Conservation (phyloP, 148 eudicot species). For the Camellia granthamiana region DNA sequence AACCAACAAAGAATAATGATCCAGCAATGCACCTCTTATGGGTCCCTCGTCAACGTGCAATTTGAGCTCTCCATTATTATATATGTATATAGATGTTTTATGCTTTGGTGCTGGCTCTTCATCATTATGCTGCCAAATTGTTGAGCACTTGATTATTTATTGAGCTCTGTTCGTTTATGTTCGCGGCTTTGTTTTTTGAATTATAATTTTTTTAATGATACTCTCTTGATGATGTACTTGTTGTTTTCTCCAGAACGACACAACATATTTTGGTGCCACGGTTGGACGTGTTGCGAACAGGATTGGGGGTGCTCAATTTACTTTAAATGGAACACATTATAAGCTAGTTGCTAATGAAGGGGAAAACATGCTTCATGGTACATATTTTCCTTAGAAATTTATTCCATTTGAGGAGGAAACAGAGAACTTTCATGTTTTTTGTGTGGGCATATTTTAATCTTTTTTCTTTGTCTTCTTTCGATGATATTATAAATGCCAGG, state of each 20-base stretch:
- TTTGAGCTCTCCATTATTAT: background rate
- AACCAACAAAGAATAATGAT: background rate
- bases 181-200: background rate
- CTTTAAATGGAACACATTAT: slow-evolving; percentile 53
- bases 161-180: background rate
- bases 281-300: slow-evolving; percentile 91
- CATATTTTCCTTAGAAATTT: background rate
- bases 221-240: background rate
- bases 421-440: background rate
- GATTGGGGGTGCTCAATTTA: slow-evolving; percentile 64
- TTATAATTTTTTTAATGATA: background rate
- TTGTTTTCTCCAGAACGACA: slow-evolving; percentile 49
- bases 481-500: slow-evolving; percentile 31
- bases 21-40: background rate
- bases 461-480: background rate
- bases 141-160: background rate
- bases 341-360: slow-evolving; percentile 62
- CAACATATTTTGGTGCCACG: slow-evolving; percentile 56
- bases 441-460: background rate
- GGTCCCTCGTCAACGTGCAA: background rate
- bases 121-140: background rate
- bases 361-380: slow-evolving; percentile 74
- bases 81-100: background rate
- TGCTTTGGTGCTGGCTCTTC: background rate
- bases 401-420: background rate